Evolutionary conservation across 208 protist species (phyloP).

Genomic region (Porcisia deanei): DNA sequence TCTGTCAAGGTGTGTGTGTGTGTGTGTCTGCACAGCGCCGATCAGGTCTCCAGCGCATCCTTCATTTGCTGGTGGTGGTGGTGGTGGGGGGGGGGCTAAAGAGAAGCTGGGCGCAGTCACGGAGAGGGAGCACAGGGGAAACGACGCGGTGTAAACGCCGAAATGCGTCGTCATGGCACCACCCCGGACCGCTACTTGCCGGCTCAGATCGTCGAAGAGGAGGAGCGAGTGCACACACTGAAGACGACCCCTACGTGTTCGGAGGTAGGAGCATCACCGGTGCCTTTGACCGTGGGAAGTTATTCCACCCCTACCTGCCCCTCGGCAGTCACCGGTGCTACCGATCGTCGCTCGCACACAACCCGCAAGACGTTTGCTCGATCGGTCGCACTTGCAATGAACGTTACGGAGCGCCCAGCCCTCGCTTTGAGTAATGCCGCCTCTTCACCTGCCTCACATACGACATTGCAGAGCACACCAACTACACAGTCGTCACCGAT

Average conservation of each 20-base stretch:
- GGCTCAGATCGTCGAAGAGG: not conserved
- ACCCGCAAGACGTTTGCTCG: constrained; percentile 14
- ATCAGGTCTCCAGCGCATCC: too few relatives aligned
- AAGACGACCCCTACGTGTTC: constrained; percentile 9
- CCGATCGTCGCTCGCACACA: not conserved
- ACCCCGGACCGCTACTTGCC: constrained; percentile 1
- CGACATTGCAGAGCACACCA: not conserved
- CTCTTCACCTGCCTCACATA: not conserved
- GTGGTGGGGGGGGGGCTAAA: too few relatives aligned
- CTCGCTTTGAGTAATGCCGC: not conserved
- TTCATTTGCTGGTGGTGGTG: too few relatives aligned
- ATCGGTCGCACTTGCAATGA: not conserved
- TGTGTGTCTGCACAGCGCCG: too few relatives aligned
- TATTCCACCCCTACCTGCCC: not conserved
- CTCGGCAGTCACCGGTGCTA: not conserved
- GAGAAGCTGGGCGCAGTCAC: not conserved
- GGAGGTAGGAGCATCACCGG: constrained; percentile 3
- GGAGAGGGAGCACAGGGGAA: not conserved
- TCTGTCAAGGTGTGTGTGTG: too few relatives aligned
- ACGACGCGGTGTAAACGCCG: too few relatives aligned
- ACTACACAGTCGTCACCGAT: not conserved
- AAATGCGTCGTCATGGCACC: constrained; percentile 2
- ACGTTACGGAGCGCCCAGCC: not conserved
- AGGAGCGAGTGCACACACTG: not conserved
- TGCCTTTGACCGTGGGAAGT: not conserved